Evolutionary conservation across 2,329 filamentous ascomycete species (phyloP).

Genomic region (Epichloe baconii): DNA sequence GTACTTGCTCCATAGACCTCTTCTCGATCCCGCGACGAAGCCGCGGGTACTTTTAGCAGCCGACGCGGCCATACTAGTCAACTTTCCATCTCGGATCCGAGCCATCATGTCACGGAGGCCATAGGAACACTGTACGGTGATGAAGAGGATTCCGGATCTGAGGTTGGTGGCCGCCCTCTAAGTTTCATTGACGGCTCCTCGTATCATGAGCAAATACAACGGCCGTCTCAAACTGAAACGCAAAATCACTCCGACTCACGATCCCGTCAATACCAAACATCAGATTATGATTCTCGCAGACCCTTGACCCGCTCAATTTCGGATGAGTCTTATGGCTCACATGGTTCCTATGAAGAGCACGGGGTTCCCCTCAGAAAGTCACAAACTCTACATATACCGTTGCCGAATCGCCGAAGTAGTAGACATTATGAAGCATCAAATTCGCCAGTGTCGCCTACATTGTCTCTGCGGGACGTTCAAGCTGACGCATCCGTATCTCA

Average conservation of each 20-base stretch:
- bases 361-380: constrained; percentile 25
- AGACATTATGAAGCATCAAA: constrained; percentile 28
- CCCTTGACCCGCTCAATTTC: constrained; percentile 32
- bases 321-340: constrained; percentile 24
- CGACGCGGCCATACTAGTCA: constrained; percentile 46
- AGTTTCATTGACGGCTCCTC: constrained; percentile 55
- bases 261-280: constrained; percentile 16
- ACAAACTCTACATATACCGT: constrained; percentile 27
- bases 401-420: constrained; percentile 27
- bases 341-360: constrained; percentile 19
- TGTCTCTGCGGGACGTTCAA: constrained; percentile 40
- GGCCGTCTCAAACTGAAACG: constrained; percentile 11
- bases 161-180: constrained; percentile 44
- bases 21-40: constrained; percentile 41
- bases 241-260: constrained; percentile 1
- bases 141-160: constrained; percentile 48
- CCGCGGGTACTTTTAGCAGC: constrained; percentile 42
- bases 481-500: constrained; percentile 49
- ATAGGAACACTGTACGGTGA: constrained; percentile 86
- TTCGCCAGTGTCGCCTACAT: constrained; percentile 37
- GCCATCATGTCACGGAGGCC: constrained; percentile 86
- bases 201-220: constrained; percentile 37
- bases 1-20: constrained; percentile 34
- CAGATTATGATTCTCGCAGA: constrained; percentile 24
- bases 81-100: constrained; percentile 69